phyloP scores from a whole-genome alignment of 495 filamentous ascomycete genomes.

The Aspergillus haitiensis region DNA sequence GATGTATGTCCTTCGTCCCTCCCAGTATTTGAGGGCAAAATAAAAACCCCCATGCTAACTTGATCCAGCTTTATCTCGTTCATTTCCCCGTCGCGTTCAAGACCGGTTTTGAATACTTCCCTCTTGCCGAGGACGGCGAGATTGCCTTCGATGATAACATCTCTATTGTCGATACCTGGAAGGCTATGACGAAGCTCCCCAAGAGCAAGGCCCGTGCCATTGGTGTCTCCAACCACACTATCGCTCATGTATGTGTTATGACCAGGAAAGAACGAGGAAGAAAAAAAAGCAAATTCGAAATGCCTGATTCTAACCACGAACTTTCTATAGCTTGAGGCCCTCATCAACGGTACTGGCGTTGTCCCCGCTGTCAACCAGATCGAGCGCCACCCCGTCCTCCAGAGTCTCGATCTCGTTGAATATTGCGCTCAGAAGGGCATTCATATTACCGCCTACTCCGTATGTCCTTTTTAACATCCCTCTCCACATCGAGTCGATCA shows the following conservation, averaged over 20 bases:
- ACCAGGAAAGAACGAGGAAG: neutral
- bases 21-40: neutral
- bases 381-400: conserved; percentile 52
- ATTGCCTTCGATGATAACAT: conserved; percentile 45
- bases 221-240: conserved; percentile 53
- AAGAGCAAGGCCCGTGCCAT: conserved; percentile 52
- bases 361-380: conserved; percentile 53
- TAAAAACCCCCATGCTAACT: conserved; percentile 8
- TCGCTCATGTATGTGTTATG: conserved; percentile 39
- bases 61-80: conserved; percentile 48
- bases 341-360: conserved; percentile 51
- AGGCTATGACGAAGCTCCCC: conserved; percentile 52
- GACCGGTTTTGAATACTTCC: conserved; percentile 46
- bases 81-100: conserved; percentile 54
- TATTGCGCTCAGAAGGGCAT: conserved; percentile 49
- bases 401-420: conserved; percentile 44
- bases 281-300: neutral
- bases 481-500: neutral
- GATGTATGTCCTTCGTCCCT: conserved; percentile 33
- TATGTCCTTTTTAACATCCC: conserved; percentile 22
- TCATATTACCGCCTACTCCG: conserved; percentile 52
- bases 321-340: conserved; percentile 43
- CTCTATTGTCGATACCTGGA: conserved; percentile 55
- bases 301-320: neutral
- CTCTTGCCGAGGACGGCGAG: conserved; percentile 44